phyloP scores from a whole-genome alignment of 305 asterid genomes.

The Caryopteris hybrid region DNA sequence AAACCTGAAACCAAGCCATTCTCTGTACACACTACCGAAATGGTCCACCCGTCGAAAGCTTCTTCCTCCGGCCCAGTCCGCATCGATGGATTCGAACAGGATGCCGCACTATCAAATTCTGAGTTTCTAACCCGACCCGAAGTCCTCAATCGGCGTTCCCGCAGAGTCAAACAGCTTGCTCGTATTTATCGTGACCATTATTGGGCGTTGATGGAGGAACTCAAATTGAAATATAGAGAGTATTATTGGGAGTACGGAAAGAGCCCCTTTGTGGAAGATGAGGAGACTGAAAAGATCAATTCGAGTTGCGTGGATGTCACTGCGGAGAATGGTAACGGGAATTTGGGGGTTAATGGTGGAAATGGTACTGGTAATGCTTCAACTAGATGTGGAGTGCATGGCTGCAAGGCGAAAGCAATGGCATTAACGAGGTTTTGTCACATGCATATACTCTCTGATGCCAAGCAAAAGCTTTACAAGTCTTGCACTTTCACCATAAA shows the following conservation, averaged over 20 bases:
- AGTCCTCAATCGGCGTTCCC: slow-evolving; percentile 52
- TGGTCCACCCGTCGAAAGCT: slow-evolving; percentile 40
- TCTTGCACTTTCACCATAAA: slow-evolving; percentile 58
- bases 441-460: slow-evolving; percentile 62
- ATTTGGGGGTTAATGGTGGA: slow-evolving; percentile 28
- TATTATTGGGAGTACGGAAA: slow-evolving; percentile 73
- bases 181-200: slow-evolving; percentile 64
- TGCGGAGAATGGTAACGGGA: slow-evolving; percentile 31
- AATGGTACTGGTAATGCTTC: not conserved
- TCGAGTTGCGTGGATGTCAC: slow-evolving; percentile 20
- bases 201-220: slow-evolving; percentile 86
- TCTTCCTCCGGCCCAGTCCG: slow-evolving; percentile 37
- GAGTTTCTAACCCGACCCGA: slow-evolving; percentile 53
- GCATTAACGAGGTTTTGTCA: slow-evolving; percentile 72
- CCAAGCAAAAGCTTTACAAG: slow-evolving; percentile 71
- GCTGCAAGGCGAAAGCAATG: slow-evolving; percentile 82
- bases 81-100: slow-evolving; percentile 55
- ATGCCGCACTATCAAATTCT: slow-evolving; percentile 42
- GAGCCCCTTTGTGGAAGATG: slow-evolving; percentile 64
- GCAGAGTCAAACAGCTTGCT: slow-evolving; percentile 49
- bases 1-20: slow-evolving; percentile 24
- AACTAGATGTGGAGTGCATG: slow-evolving; percentile 50
- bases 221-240: slow-evolving; percentile 50
- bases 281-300: slow-evolving; percentile 28
- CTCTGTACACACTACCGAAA: slow-evolving; percentile 14